A percentile compares a stretch with the other conserved stretches of the same genome.
Conservation (phyloP, 2,329 filamentous ascomycete species). For the Lachnellula hyalina region DNA sequence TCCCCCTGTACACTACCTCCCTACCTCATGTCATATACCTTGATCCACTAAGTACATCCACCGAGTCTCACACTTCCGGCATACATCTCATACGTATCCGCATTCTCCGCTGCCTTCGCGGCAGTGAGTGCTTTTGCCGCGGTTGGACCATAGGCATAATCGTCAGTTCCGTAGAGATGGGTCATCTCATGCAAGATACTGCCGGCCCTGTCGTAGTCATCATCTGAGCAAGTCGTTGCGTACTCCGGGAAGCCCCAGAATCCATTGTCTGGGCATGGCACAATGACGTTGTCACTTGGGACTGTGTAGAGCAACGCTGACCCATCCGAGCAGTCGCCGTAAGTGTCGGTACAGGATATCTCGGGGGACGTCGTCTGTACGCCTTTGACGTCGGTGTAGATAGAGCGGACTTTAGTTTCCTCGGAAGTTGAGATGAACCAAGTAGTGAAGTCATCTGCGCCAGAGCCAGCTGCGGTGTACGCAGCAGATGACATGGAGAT, state of each 20-base stretch:
- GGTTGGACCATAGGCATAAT: constrained; percentile 22
- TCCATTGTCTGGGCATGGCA: constrained; percentile 23
- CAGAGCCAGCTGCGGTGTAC: constrained; percentile 20
- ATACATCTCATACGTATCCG: constrained; percentile 27
- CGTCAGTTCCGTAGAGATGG: constrained; percentile 22
- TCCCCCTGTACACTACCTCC: too few relatives aligned
- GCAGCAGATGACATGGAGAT: constrained; percentile 18
- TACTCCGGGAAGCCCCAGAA: constrained; percentile 21
- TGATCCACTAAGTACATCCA: constrained; percentile 11
- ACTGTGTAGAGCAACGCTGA: constrained; percentile 21
- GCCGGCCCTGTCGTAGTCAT: constrained; percentile 23
- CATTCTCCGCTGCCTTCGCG: constrained; percentile 19
- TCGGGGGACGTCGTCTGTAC: constrained; percentile 20
- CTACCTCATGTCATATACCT: too few relatives aligned
- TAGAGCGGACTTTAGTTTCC: constrained; percentile 16
- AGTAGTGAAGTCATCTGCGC: constrained; percentile 17
- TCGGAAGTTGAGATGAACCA: constrained; percentile 22
- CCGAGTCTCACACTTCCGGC: constrained; percentile 21
- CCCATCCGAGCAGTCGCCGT: constrained; percentile 20
- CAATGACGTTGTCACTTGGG: constrained; percentile 17
- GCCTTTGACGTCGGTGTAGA: constrained; percentile 19
- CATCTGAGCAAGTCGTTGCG: constrained; percentile 14
- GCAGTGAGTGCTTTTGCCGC: constrained; percentile 17
- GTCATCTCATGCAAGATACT: constrained; percentile 21
- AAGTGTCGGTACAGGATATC: constrained; percentile 19